A percentile compares a stretch with the other conserved stretches of the same genome.
These are phyloP conservation scores for Hirsutella minnesotensis DNA, from an alignment of 2,329 filamentous ascomycete genomes.

Conservation along the genomic window DNA sequence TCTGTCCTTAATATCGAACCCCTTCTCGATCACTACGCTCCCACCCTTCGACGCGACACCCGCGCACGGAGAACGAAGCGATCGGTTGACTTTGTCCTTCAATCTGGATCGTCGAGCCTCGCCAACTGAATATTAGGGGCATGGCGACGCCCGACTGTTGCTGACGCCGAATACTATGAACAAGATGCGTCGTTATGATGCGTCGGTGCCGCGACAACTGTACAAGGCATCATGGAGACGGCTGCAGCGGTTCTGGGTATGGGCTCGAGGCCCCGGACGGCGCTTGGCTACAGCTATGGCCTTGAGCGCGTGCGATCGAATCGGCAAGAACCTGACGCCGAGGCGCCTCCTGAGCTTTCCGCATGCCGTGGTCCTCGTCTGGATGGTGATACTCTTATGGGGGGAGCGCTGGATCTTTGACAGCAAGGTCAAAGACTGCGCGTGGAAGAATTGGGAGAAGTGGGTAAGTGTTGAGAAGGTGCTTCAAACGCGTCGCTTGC, in stretches of 20 bases:
- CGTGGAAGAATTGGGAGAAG: constrained; percentile 81
- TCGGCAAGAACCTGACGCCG: constrained; percentile 32
- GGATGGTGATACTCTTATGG: constrained; percentile 70
- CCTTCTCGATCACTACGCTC: too few species aligned
- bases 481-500: neutral
- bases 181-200: constrained; percentile 7
- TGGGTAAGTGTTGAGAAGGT: constrained; percentile 53
- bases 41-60: too few species aligned
- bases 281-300: constrained; percentile 20
- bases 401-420: constrained; percentile 74
- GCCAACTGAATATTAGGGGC: neutral
- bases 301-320: constrained; percentile 14
- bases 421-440: constrained; percentile 57
- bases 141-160: neutral
- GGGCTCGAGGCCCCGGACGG: constrained; percentile 28
- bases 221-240: constrained; percentile 11
- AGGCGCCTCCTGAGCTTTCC: constrained; percentile 49
- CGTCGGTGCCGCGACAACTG: constrained; percentile 12
- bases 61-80: too few species aligned
- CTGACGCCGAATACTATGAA: neutral
- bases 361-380: constrained; percentile 57
- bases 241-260: constrained; percentile 23
- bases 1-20: too few species aligned
- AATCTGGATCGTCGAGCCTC: too few species aligned
- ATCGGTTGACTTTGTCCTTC: too few species aligned